Conservation (phyloP, 768 basidiomycete genomes). For the Serpula lacrymans region DNA sequence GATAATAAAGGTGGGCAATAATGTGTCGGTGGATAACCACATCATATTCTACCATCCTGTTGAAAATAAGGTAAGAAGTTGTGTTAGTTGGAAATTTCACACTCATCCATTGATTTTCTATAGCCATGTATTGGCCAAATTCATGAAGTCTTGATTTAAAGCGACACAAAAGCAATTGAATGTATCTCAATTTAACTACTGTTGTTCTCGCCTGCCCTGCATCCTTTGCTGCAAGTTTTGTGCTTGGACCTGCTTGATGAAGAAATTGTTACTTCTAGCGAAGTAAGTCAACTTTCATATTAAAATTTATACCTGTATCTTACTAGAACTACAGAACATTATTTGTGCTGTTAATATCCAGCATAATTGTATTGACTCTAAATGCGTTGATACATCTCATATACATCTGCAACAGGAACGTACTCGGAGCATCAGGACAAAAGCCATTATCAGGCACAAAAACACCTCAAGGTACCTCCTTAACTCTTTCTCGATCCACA, state of each 20-base stretch:
- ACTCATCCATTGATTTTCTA: no score
- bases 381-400: not conserved
- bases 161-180: no score
- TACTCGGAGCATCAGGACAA: not conserved
- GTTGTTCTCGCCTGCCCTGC: not conserved
- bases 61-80: no score
- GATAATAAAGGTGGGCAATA: not conserved
- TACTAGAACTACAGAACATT: not conserved
- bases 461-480: no score
- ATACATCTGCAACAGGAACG: slow-evolving; percentile 1
- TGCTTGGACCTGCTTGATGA: not conserved
- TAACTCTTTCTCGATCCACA: not conserved
- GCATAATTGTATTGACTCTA: not conserved
- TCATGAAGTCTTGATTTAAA: not conserved
- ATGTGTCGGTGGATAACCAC: not conserved
- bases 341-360: slow-evolving; percentile 1
- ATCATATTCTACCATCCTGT: not conserved
- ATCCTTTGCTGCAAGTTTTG: not conserved
- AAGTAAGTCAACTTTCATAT: slow-evolving; percentile 4
- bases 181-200: not conserved
- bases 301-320: not conserved
- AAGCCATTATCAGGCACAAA: not conserved
- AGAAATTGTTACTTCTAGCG: slow-evolving; percentile 1
- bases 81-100: no score
- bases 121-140: not conserved